These are phyloP conservation scores for Malus orientalis DNA, from an alignment of 306 rosid genomes.

Conservation along the genomic window DNA sequence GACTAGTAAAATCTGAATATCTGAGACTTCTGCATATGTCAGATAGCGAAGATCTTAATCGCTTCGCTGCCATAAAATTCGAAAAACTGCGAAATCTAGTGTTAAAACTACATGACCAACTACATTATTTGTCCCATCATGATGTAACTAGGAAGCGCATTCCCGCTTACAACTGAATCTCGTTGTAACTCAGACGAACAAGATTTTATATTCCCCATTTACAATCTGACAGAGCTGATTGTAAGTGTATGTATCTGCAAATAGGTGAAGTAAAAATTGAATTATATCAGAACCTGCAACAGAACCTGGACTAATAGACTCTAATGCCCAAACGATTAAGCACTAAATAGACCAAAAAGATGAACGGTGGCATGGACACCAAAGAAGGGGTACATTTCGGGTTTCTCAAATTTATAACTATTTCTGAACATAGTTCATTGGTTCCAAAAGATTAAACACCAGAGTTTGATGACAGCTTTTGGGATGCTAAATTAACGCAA, in stretches of 20 bases:
- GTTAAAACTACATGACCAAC: neutral
- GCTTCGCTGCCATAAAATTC: neutral
- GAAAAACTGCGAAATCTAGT: neutral
- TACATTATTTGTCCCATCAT: neutral
- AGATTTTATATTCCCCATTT: constrained; percentile 69
- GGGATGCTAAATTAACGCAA: neutral
- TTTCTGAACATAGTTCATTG: neutral
- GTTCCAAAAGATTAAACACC: neutral
- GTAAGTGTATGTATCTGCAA: constrained; percentile 60
- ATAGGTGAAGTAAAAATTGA: neutral
- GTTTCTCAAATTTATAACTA: neutral
- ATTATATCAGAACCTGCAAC: neutral
- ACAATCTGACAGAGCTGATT: constrained; percentile 83
- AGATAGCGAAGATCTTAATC: neutral
- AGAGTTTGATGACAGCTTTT: neutral
- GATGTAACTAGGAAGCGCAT: neutral
- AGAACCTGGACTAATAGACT: neutral
- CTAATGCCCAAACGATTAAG: neutral
- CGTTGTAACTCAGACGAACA: constrained; percentile 47
- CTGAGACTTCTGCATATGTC: neutral
- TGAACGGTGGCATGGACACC: neutral
- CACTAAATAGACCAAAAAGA: neutral
- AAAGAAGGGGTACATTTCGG: neutral
- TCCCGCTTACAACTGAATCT: neutral
- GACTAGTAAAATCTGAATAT: neutral